Evolutionary conservation across 208 protist genomes (phyloP), one percentile per base, ranked within the genome.

Genomic region (Trypanosoma cruzi): DNA sequence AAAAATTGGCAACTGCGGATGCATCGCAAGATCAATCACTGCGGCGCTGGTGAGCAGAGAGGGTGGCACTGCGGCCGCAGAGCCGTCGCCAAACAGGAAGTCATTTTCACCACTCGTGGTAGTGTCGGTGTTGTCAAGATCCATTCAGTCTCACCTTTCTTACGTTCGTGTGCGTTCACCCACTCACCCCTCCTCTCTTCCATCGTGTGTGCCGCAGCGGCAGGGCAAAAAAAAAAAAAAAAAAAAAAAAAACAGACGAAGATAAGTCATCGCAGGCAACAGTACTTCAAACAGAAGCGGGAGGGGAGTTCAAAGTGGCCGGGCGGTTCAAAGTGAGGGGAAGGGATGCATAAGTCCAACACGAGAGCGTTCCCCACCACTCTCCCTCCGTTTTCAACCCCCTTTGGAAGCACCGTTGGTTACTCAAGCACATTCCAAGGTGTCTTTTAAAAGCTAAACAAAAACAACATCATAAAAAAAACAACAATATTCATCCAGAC

Each of bases 1-100:
- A 44, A 96, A 71, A 31, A 96, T 79, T 6, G 88, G 84, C 26
- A 92, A 77, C 6, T 26, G 52, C 0, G 91, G 91, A 62, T 96
- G 91, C 65, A 96, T 94, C 59, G 79, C 75, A 1, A 96, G 75
- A 59, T 94, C 88, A 18, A 94, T 63, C 58, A 94, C 88, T 7
- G 82, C 44, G 1, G 79, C 88, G 0, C 86, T 82, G 6, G 83
- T 65, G 16, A 88, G 64, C 56, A 94, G 64, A 4, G 86, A 81
- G 22, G 83, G 85, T 32, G 91, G 91, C 16, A 92, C 87, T 4
- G 79, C 68, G 11, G 67, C 65, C 46, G 79, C 81, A 16, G 70
- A 65, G 0, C 53, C 79, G 57, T 94, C 88, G 2, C 91, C 91
- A 54, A 94, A 75, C 40, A 96, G 59, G 11, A 92, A 24, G 24